Evolutionary conservation across 495 filamentous ascomycete genomes (phyloP), one percentile per base, ranked within the genome.

Genomic region (Sphaerosporella brunnea): DNA sequence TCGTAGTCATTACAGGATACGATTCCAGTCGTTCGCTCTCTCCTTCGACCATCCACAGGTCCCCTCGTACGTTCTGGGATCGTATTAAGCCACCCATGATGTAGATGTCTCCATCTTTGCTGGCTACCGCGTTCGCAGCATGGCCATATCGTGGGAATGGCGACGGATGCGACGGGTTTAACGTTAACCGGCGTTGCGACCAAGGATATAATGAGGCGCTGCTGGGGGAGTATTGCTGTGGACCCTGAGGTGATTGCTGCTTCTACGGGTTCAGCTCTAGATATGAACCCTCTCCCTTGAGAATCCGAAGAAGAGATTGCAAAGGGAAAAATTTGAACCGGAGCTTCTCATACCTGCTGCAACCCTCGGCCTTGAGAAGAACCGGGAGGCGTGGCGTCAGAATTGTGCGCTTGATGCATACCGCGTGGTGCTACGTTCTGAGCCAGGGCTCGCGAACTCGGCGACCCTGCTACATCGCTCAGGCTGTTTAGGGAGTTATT

Each of bases 101-200:
- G 57, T 96, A 99, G 39, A 99, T 82, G 58, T 92, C 82, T 38
- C 92, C 92, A 65, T 99, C 92, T 63, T 95, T 96, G 5, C 87
- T 93, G 15, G 87, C 78, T 11, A 81, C 70, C 0, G 86, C 73
- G 63, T 96, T 99, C 64, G 93, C 86, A 7, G 92, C 92, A 36
- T 92, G 86, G 59, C 92, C 92, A 72, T 96, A 96, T 60, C 92
- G 78, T 8, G 92, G 92, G 60, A 99, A 96, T 1, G 92, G 90
- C 51, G 82, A 87, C 9, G 80, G 73, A 52, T 87, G 79, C 4
- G 79, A 72, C 9, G 82, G 75, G 5, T 82, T 80, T 58, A 94
- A 90, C 42, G 82, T 90, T 21, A 99, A 62, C 25, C 82, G 75
- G 23, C 81, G 78, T 61, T 93, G 82, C 30, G 88, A 93, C 92